A percentile compares a stretch with the other conserved stretches of the same genome.
Evolutionary conservation across 345 rosid species (phyloP).

Genomic region (Arabidopsis arenosa): DNA sequence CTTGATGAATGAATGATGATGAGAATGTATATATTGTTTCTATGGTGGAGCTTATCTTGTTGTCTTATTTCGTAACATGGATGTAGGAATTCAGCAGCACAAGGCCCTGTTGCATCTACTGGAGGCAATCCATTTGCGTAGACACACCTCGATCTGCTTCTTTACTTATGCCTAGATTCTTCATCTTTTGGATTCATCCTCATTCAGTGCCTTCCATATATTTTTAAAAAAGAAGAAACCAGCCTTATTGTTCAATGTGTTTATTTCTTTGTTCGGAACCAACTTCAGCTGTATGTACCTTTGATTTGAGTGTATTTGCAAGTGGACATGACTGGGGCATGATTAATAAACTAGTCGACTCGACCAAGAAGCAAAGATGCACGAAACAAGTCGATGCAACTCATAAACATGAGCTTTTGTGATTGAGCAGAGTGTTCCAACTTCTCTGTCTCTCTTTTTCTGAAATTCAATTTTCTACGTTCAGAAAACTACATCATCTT

Average conservation of each 20-base stretch:
- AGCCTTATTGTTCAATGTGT: slow-evolving; percentile 20
- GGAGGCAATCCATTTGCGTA: slow-evolving; percentile 95
- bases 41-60: not conserved
- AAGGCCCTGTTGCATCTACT: slow-evolving; percentile 75
- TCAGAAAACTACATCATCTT: not conserved
- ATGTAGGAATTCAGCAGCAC: slow-evolving; percentile 65
- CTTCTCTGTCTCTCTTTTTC: not conserved
- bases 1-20: not conserved
- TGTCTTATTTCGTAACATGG: slow-evolving; percentile 13
- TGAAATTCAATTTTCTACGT: not conserved
- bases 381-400: not conserved
- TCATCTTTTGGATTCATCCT: slow-evolving; percentile 20
- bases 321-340: slow-evolving; percentile 5
- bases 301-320: slow-evolving; percentile 34
- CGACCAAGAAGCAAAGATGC: not conserved
- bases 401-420: not conserved
- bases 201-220: not conserved
- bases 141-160: slow-evolving; percentile 10
- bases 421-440: not conserved
- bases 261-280: slow-evolving; percentile 14
- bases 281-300: slow-evolving; percentile 23
- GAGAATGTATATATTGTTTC: not conserved
- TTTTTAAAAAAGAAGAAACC: slow-evolving; percentile 14
- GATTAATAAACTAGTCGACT: not conserved
- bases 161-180: not conserved